Evolutionary conservation across 805 yeast genomes (phyloP).

Genomic region (Starmera dryadoides): DNA sequence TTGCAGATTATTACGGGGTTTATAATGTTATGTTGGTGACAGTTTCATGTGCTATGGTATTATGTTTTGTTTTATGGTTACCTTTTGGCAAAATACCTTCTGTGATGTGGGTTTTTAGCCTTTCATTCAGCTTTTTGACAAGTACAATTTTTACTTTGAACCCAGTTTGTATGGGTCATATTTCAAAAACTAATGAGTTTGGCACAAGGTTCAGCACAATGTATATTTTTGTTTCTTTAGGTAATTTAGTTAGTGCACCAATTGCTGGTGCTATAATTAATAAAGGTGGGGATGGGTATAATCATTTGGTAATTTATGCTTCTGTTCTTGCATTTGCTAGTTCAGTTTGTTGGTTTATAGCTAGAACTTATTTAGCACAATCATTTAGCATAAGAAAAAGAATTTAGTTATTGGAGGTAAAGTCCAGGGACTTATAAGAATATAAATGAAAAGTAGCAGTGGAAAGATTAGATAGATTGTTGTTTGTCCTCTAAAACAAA

Average conservation of each 20-base stretch:
- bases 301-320: conserved; percentile 27
- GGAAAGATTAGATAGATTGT: no score
- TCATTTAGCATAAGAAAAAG: no score
- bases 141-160: conserved; percentile 47
- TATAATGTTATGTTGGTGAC: conserved; percentile 42
- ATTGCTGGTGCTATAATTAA: conserved; percentile 43
- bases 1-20: conserved; percentile 40
- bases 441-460: no score
- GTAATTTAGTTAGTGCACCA: conserved; percentile 44
- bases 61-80: conserved; percentile 30
- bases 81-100: conserved; percentile 26
- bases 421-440: no score
- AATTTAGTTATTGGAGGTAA: no score
- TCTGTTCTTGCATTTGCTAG: neutral
- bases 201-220: conserved; percentile 51
- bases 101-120: conserved; percentile 36
- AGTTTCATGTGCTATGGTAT: conserved; percentile 19
- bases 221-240: conserved; percentile 51
- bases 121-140: conserved; percentile 43
- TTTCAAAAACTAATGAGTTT: conserved; percentile 43
- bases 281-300: conserved; percentile 27
- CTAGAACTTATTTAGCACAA: no score
- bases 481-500: no score
- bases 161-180: conserved; percentile 54
- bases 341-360: no score